phyloP scores from a whole-genome alignment of 305 asterid genomes.

The Fraxinus albicans region DNA sequence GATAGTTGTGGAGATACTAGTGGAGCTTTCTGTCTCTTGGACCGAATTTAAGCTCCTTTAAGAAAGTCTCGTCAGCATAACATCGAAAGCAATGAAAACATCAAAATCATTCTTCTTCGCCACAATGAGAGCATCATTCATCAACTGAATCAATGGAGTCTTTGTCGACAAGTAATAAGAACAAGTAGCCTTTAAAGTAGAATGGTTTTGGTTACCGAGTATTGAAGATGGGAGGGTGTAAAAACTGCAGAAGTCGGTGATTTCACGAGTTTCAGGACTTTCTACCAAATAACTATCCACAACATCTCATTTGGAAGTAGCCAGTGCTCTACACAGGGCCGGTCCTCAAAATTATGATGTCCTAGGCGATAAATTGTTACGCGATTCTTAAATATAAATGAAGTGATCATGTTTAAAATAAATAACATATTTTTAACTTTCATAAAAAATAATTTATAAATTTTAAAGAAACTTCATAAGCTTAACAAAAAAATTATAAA shows the following conservation, averaged over 20 bases:
- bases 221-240: conserved; percentile 67
- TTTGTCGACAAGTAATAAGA: conserved; percentile 64
- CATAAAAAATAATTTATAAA: no score
- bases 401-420: no score
- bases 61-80: conserved; percentile 57
- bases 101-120: conserved; percentile 66
- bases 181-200: conserved; percentile 59
- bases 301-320: conserved; percentile 57
- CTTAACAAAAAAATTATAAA: no score
- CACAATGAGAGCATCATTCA: conserved; percentile 62
- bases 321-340: conserved; percentile 54
- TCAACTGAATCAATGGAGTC: conserved; percentile 66
- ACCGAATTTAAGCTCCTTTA: conserved; percentile 75
- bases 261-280: conserved; percentile 63
- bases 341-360: no score
- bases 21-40: conserved; percentile 70
- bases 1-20: conserved; percentile 67
- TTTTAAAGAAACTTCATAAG: no score
- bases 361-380: no score
- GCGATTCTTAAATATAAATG: no score
- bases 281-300: conserved; percentile 67
- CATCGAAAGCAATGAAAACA: conserved; percentile 72
- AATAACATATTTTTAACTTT: no score
- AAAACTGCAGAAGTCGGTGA: conserved; percentile 67
- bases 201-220: conserved; percentile 53